Evolutionary conservation across 257 asterid species (phyloP).

Genomic region (Nicotiana obtusifolia): DNA sequence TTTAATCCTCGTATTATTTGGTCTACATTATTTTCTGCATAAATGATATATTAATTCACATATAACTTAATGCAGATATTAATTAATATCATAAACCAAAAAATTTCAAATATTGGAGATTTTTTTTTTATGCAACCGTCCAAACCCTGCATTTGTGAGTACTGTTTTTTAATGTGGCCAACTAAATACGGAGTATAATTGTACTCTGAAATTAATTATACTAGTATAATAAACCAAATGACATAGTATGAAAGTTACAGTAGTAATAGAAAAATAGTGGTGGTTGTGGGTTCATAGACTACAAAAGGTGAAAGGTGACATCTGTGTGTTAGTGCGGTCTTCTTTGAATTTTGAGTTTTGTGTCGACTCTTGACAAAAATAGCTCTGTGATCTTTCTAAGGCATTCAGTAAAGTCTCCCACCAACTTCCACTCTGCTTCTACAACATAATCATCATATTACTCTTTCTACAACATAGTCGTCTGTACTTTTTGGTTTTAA

Average conservation of each 20-base stretch:
- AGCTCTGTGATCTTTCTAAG: background rate
- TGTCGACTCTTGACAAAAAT: background rate
- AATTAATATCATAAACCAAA: too few species aligned
- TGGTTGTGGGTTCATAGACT: background rate
- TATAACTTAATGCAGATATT: too few species aligned
- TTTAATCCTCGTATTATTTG: too few species aligned
- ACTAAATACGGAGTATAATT: too few species aligned
- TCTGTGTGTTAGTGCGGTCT: background rate
- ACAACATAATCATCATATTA: too few species aligned
- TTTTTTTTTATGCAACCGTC: too few species aligned
- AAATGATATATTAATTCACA: too few species aligned
- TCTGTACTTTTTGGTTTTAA: background rate
- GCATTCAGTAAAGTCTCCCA: background rate
- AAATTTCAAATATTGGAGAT: too few species aligned
- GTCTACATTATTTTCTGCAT: too few species aligned
- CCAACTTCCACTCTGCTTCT: background rate
- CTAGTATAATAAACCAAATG: background rate
- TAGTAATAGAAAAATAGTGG: background rate
- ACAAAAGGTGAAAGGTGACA: background rate
- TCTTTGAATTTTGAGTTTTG: background rate
- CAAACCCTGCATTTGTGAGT: too few species aligned
- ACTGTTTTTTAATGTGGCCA: too few species aligned
- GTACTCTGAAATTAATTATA: too few species aligned
- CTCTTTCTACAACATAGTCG: background rate
- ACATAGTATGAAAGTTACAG: background rate